A percentile compares a stretch with the other conserved stretches of the same genome.
These are phyloP conservation scores for Penicillium sp. DNA, from an alignment of 2,329 filamentous ascomycete species.

Conservation along the genomic window DNA sequence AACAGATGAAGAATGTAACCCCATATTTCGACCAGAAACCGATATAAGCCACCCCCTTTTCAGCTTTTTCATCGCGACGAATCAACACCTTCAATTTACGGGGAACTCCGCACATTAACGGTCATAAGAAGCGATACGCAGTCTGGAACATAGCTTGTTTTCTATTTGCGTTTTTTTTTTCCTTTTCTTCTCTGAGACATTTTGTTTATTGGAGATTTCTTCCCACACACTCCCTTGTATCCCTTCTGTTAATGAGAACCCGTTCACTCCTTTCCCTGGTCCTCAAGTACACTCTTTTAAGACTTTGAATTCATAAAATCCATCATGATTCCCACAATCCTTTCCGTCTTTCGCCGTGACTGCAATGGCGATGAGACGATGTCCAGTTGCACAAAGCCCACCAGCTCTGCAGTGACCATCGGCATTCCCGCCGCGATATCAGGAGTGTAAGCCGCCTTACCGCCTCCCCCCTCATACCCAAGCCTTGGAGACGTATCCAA, in stretches of 20 bases:
- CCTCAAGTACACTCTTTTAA: background rate
- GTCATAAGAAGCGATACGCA: background rate
- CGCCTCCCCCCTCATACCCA: background rate
- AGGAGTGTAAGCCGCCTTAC: constrained; percentile 3
- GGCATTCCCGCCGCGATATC: constrained; percentile 7
- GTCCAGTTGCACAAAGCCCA: constrained; percentile 9
- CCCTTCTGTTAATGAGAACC: background rate
- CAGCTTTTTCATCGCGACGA: background rate
- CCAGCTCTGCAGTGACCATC: constrained; percentile 6
- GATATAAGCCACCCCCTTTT: constrained; percentile 10
- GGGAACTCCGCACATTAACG: background rate
- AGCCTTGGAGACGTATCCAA: too few relatives aligned
- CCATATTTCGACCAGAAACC: background rate
- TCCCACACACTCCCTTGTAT: constrained; percentile 2
- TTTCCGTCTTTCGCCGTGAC: constrained; percentile 4
- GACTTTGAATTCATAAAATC: background rate
- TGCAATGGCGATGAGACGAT: constrained; percentile 6
- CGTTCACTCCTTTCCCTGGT: background rate
- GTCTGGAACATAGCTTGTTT: background rate
- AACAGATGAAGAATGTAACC: background rate
- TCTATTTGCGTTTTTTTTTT: background rate
- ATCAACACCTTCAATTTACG: background rate
- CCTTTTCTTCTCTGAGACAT: background rate
- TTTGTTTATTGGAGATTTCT: background rate
- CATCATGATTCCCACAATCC: constrained; percentile 2